These are phyloP conservation scores for Ailanthus altissimus DNA, from an alignment of 345 rosid genomes.

Conservation along the genomic window DNA sequence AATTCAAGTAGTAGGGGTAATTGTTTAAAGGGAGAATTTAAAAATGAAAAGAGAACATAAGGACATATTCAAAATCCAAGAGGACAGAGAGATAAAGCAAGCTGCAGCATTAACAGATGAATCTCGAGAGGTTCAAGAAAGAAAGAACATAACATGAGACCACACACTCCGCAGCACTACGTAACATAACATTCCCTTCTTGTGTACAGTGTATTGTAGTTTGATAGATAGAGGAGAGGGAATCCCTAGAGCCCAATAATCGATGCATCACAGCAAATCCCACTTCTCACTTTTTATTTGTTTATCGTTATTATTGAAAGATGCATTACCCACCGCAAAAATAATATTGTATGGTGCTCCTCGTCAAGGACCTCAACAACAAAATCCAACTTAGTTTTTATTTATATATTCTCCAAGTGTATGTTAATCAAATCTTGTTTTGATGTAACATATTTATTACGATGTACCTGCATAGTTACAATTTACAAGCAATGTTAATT, in stretches of 20 bases:
- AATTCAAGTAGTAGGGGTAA: slow-evolving; percentile 2
- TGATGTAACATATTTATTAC: slow-evolving; percentile 9
- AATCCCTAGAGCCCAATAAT: slow-evolving; percentile 63
- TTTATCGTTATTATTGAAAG: slow-evolving; percentile 4
- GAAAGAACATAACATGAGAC: slow-evolving; percentile 29
- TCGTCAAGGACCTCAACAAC: neutral
- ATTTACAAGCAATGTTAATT: neutral
- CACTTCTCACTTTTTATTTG: slow-evolving; percentile 39
- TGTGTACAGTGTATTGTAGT: too few species aligned
- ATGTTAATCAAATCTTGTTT: slow-evolving; percentile 5
- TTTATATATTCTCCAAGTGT: neutral
- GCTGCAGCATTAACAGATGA: slow-evolving; percentile 46
- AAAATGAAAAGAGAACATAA: slow-evolving; percentile 22
- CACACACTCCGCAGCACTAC: slow-evolving; percentile 46
- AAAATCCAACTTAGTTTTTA: slow-evolving; percentile 3
- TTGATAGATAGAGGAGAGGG: too few species aligned
- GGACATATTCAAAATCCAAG: slow-evolving; percentile 47
- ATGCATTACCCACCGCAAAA: neutral
- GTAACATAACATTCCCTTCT: slow-evolving; percentile 65
- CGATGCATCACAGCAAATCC: slow-evolving; percentile 47
- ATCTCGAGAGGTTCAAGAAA: slow-evolving; percentile 66
- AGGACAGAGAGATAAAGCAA: slow-evolving; percentile 41
- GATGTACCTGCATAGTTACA: neutral
- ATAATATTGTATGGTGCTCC: slow-evolving; percentile 12
- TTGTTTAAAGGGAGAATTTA: neutral